Evolutionary conservation across 768 basidiomycete species (phyloP), one percentile per base, ranked within the genome.

Genomic region (Epithele typhae): DNA sequence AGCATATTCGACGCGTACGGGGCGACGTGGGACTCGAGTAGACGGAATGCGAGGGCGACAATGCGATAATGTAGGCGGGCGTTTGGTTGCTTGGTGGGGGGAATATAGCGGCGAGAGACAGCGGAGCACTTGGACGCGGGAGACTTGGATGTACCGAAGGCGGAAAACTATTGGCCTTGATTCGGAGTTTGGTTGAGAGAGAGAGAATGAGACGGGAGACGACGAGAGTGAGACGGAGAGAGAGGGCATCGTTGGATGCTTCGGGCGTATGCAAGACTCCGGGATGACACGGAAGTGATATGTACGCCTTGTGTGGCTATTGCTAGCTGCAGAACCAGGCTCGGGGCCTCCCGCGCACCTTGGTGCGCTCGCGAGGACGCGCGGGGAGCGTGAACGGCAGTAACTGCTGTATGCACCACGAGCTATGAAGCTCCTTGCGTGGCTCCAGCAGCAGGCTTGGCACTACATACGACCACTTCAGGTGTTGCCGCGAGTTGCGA

Each of bases 81-180:
- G 27, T 30, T 7, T 30, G 27, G 14, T 30, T 30, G 8, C 8
- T 30, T 30, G 8, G 27, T 30, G 14, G 7, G 7, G 27, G 7
- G 7, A 14, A 7, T 30, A 14, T 7, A 30, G 7, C 8, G 14
- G 8, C 14, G 27, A 14, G 7, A 14, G 27, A 14, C 27, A 14
- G 27, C 27, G 27, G 27, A 7, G 8, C 27, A n/a, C n/a, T n/a
- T n/a, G 8, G 27, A 14, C 7, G 27, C 14, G 8, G 27, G 27
- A 14, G 27, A 30, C 27, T 19, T 24, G n/a, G 19, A 37, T 48
- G 48, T 18, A 34, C 35, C 51, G 43, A 52, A 47, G 51, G 51
- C 51, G 46, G 43, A 52, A 38, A 43, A 43, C 42, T 52, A 46
- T 52, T 27, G 51, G 51, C 51, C 51, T 52, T 52, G 51, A 32